phyloP scores from a whole-genome alignment of 352 stramenopile species.

The Phytophthora boehmeriae region DNA sequence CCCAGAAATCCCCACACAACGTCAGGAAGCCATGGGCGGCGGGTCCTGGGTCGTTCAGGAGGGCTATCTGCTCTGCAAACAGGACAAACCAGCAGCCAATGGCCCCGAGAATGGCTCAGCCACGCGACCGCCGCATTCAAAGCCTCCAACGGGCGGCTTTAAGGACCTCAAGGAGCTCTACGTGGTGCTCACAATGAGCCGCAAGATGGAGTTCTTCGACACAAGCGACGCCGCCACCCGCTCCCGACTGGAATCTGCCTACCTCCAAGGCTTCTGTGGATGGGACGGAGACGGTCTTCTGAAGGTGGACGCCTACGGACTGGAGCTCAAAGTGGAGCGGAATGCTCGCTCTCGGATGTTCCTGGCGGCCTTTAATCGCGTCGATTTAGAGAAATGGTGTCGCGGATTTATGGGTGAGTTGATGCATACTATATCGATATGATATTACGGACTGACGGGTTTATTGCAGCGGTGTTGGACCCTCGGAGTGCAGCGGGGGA shows the following conservation, averaged over 20 bases:
- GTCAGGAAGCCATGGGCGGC: slow-evolving; percentile 37
- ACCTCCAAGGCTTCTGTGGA: slow-evolving; percentile 70
- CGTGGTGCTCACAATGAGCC: slow-evolving; percentile 78
- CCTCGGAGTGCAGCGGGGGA: slow-evolving; percentile 59
- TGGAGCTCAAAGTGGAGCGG: slow-evolving; percentile 80
- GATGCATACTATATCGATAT: background rate
- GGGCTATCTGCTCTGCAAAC: slow-evolving; percentile 55
- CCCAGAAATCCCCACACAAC: slow-evolving; percentile 22
- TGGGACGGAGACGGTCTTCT: slow-evolving; percentile 79
- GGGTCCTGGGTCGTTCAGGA: slow-evolving; percentile 65
- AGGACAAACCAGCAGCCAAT: slow-evolving; percentile 20
- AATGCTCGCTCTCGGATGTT: slow-evolving; percentile 56
- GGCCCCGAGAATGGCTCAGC: slow-evolving; percentile 8
- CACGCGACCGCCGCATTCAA: slow-evolving; percentile 14
- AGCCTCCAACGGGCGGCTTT: background rate
- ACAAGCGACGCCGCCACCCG: slow-evolving; percentile 33
- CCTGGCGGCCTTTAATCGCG: slow-evolving; percentile 78
- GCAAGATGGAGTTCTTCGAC: slow-evolving; percentile 82
- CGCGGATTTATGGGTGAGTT: slow-evolving; percentile 62
- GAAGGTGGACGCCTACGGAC: slow-evolving; percentile 76
- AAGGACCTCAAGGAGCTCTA: slow-evolving; percentile 58
- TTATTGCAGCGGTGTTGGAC: slow-evolving; percentile 66
- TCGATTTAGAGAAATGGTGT: slow-evolving; percentile 86
- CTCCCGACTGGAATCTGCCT: slow-evolving; percentile 45
- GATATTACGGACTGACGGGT: background rate